These are phyloP conservation scores for Talaromyces sp. DNA, from an alignment of 2,329 filamentous ascomycete genomes.

Conservation along the genomic window DNA sequence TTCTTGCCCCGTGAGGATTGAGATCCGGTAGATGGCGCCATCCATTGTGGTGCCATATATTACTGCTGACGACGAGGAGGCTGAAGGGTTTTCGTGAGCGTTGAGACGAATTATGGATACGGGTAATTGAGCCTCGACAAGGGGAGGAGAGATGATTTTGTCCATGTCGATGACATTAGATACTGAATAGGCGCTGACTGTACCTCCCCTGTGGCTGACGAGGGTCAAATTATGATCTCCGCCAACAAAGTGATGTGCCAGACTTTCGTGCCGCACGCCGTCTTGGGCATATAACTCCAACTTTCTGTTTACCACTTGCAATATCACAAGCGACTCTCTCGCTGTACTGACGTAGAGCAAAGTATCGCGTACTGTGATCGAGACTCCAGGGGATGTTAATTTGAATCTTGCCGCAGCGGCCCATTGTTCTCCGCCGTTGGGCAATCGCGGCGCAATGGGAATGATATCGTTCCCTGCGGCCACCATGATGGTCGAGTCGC, in stretches of 20 bases:
- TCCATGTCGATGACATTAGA: slow-evolving; percentile 25
- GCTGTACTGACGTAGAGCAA: slow-evolving; percentile 55
- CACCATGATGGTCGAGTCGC: slow-evolving; percentile 42
- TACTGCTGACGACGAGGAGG: slow-evolving; percentile 35
- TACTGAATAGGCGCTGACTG: slow-evolving; percentile 42
- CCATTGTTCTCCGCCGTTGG: slow-evolving; percentile 39
- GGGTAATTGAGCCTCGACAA: slow-evolving; percentile 33
- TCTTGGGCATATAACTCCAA: slow-evolving; percentile 36
- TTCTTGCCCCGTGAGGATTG: slow-evolving; percentile 58
- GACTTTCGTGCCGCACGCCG: slow-evolving; percentile 29
- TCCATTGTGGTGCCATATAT: slow-evolving; percentile 65
- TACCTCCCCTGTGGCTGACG: slow-evolving; percentile 51
- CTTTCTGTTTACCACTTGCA: slow-evolving; percentile 38
- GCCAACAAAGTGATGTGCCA: slow-evolving; percentile 40
- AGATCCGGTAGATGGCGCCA: slow-evolving; percentile 67
- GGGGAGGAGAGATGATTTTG: slow-evolving; percentile 30
- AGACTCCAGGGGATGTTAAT: slow-evolving; percentile 49
- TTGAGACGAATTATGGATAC: slow-evolving; percentile 34
- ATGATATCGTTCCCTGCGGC: slow-evolving; percentile 44
- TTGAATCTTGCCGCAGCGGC: slow-evolving; percentile 35
- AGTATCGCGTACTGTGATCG: slow-evolving; percentile 46
- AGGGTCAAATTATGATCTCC: slow-evolving; percentile 46
- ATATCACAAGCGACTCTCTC: slow-evolving; percentile 51
- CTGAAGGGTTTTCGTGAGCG: slow-evolving; percentile 20
- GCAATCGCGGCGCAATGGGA: slow-evolving; percentile 42